Conservation (phyloP, 352 stramenopile genomes). For the Pythium dissimile region DNA sequence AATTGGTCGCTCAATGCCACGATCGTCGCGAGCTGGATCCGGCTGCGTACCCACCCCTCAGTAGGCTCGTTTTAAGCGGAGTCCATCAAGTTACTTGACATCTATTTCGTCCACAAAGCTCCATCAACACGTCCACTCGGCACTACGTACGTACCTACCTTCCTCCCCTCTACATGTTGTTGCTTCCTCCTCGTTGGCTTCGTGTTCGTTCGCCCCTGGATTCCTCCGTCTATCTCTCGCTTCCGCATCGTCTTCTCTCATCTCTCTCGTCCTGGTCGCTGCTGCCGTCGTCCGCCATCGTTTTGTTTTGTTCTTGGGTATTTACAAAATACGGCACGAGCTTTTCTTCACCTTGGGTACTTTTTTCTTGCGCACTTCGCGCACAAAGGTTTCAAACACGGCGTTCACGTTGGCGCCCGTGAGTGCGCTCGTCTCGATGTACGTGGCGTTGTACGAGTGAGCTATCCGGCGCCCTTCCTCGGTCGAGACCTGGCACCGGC, state of each 20-base stretch:
- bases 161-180: background rate
- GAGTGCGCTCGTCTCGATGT: constrained; percentile 86
- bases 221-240: too few relatives aligned
- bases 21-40: too few relatives aligned
- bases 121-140: background rate
- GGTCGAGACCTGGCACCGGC: constrained; percentile 81
- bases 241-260: background rate
- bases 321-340: constrained; percentile 62
- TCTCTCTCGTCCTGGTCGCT: background rate
- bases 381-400: constrained; percentile 87
- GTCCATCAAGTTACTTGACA: background rate
- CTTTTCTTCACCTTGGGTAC: constrained; percentile 75
- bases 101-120: constrained; percentile 2
- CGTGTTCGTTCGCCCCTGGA: too few relatives aligned
- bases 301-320: background rate
- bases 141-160: constrained; percentile 3
- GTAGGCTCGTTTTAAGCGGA: too few relatives aligned
- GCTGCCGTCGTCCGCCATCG: background rate
- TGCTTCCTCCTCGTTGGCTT: too few relatives aligned
- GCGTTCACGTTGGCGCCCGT: constrained; percentile 83
- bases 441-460: constrained; percentile 81
- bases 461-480: constrained; percentile 83
- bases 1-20: too few relatives aligned
- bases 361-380: constrained; percentile 79
- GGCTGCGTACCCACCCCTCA: too few relatives aligned